Evolutionary conservation across 1,284 basidiomycete genomes (phyloP).

Genomic region (Austroboletus novae-zelandiae): DNA sequence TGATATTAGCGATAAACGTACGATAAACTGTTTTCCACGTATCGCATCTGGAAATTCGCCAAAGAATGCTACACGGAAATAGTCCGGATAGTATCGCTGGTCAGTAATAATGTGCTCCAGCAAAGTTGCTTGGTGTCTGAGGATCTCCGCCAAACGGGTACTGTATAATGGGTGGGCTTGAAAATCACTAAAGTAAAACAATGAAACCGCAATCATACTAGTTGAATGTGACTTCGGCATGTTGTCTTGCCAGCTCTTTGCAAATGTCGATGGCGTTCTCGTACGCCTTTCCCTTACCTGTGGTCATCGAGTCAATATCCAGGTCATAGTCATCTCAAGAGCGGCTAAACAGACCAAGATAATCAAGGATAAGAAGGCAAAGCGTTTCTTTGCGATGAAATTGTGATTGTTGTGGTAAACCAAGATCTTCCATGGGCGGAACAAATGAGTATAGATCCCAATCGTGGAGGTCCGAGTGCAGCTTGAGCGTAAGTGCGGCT

Average conservation of each 20-base stretch:
- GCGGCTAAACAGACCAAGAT: conserved; percentile 60
- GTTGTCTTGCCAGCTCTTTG: conserved; percentile 84
- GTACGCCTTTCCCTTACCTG: conserved; percentile 94
- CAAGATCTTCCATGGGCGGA: conserved; percentile 82
- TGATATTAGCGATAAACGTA: conserved; percentile 36
- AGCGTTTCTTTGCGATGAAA: conserved; percentile 94
- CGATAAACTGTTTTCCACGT: conserved; percentile 84
- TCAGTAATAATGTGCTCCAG: conserved; percentile 82
- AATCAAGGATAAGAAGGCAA: conserved; percentile 82
- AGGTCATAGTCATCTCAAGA: background rate
- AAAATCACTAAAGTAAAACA: conserved; percentile 7
- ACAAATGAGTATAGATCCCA: conserved; percentile 84
- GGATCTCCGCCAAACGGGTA: conserved; percentile 77
- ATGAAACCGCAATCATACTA: conserved; percentile 58
- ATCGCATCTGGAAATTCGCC: conserved; percentile 87
- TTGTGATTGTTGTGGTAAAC: conserved; percentile 87
- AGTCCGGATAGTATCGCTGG: conserved; percentile 84
- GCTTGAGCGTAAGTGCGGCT: conserved; percentile 87
- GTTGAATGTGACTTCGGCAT: conserved; percentile 85
- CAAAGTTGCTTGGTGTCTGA: conserved; percentile 80
- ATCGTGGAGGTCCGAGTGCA: conserved; percentile 91
- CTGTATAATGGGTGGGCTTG: conserved; percentile 36
- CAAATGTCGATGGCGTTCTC: conserved; percentile 93
- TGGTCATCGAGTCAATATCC: conserved; percentile 5
- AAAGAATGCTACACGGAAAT: conserved; percentile 92